Evolutionary conservation across 2,329 filamentous ascomycete species (phyloP), one percentile per base, ranked within the genome.

Genomic region (Botryotinia calthae): DNA sequence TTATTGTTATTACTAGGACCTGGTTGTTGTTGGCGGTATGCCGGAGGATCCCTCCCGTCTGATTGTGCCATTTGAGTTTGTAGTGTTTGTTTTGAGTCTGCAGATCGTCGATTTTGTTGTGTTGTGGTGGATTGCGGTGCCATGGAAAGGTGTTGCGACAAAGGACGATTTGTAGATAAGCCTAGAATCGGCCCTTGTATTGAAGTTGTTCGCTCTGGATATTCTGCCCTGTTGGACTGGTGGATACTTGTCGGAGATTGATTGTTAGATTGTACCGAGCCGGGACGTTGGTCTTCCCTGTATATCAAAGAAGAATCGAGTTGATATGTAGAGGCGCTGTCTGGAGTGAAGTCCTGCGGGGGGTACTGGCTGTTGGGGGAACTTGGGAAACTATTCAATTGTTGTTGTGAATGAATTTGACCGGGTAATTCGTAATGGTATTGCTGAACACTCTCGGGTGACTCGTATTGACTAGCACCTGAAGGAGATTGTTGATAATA

Each of bases 311-410:
- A 86, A 48, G 88, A 90, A 73, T 91, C 89, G 83, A 87, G 85
- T 79, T 89, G 91, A 76, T 89, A 80, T 80, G 90, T 88, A 10
- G 88, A 90, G 54, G 88, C 81, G 8, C 88, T 89, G 80, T 91
- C 89, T 31, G 71, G 48, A 7, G 63, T 72, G 40, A 48, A 61
- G 25, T 72, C 70, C 48, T 68, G 70, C n/a, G 42, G 28, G 16
- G 42, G 87, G 82, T 78, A 89, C 90, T 72, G 83, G 76, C 68
- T 81, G 82, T 75, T 84, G 83, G 63, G 70, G 34, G 70, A 72
- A 54, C 70, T 68, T 37, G 70, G 70, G 20, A 68, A 44, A 42
- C 75, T 77, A 58, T 72, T 74, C 59, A 76, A 76, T 71, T 73
- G 72, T 34, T 78, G 77, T 72, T 79, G 76, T 46, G 70, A 68